Evolutionary conservation across 352 stramenopile species (phyloP).

Genomic region (Achlya hypogyna): DNA sequence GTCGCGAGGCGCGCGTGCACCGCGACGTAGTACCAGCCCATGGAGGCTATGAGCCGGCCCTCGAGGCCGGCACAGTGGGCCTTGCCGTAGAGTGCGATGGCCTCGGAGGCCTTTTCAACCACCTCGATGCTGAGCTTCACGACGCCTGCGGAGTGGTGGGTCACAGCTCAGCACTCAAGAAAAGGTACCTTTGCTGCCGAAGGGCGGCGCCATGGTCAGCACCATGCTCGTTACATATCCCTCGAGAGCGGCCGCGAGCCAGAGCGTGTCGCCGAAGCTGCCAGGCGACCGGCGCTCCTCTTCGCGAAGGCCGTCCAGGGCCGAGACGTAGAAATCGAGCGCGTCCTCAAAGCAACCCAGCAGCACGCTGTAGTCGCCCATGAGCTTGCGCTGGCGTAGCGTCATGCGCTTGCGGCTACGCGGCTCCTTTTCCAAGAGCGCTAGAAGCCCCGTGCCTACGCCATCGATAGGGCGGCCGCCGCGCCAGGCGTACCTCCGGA

Average conservation of each 20-base stretch:
- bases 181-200: neutral
- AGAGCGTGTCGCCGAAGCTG: conserved; percentile 44
- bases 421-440: conserved; percentile 25
- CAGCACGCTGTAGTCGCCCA: conserved; percentile 70
- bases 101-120: conserved; percentile 70
- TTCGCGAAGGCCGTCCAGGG: conserved; percentile 65
- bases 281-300: conserved; percentile 41
- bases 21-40: conserved; percentile 65
- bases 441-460: neutral
- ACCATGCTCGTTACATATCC: conserved; percentile 22
- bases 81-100: conserved; percentile 51
- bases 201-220: conserved; percentile 2
- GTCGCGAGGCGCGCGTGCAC: conserved; percentile 22
- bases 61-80: conserved; percentile 60
- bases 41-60: conserved; percentile 51
- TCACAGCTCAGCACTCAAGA: neutral
- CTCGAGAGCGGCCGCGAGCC: conserved; percentile 74
- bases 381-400: conserved; percentile 60
- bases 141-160: conserved; percentile 24
- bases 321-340: conserved; percentile 53
- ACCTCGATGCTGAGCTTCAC: conserved; percentile 64
- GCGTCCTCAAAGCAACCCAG: conserved; percentile 55
- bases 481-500: neutral
- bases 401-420: conserved; percentile 44
- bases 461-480: neutral